These are phyloP conservation scores for Fusarium falciforme DNA, from an alignment of 2,329 filamentous ascomycete genomes.

Conservation along the genomic window DNA sequence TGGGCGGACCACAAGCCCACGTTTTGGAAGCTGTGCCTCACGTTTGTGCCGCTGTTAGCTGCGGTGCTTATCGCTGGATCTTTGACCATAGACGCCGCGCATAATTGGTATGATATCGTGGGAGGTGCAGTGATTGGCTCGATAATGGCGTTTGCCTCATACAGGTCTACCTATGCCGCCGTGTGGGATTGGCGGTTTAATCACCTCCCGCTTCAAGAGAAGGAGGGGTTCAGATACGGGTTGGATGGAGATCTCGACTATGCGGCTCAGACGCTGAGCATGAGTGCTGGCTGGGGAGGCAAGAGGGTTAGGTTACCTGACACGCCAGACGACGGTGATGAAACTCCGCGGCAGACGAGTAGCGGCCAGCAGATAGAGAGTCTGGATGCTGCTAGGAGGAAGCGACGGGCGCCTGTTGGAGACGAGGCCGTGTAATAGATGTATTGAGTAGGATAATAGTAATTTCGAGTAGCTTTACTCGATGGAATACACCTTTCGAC, in stretches of 20 bases:
- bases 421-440: conserved; percentile 30
- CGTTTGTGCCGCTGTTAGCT: background rate
- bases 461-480: background rate
- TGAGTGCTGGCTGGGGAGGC: conserved; percentile 44
- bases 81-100: conserved; percentile 78
- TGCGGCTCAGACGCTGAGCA: conserved; percentile 37
- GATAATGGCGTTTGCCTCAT: conserved; percentile 71
- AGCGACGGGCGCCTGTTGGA: conserved; percentile 22
- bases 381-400: conserved; percentile 30
- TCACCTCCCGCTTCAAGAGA: conserved; percentile 69
- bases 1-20: conserved; percentile 78
- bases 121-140: conserved; percentile 75
- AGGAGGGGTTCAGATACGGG: conserved; percentile 47
- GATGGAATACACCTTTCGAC: conserved; percentile 46
- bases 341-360: conserved; percentile 26
- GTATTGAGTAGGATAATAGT: background rate
- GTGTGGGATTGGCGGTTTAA: conserved; percentile 76
- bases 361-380: conserved; percentile 31
- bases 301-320: conserved; percentile 31
- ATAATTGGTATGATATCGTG: conserved; percentile 81
- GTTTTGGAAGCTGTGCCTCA: conserved; percentile 78
- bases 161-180: conserved; percentile 75
- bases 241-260: conserved; percentile 29
- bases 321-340: conserved; percentile 11
- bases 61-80: conserved; percentile 72